phyloP scores from a whole-genome alignment of 1,284 basidiomycete genomes.

The Microbotryum scabiosae region DNA sequence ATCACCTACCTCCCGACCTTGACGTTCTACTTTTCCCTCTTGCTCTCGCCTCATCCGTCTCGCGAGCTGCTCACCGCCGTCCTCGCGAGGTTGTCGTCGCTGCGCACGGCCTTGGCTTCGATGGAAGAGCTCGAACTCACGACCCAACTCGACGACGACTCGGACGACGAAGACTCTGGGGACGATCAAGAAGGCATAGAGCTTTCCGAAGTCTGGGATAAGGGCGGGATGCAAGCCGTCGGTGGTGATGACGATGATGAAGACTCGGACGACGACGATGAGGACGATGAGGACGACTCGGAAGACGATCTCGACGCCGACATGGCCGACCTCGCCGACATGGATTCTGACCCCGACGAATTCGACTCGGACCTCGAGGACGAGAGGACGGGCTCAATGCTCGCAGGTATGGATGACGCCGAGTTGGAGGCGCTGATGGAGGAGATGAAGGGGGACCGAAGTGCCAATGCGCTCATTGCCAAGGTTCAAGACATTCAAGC shows the following conservation, averaged over 20 bases:
- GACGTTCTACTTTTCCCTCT: constrained; percentile 85
- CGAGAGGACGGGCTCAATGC: constrained; percentile 44
- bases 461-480: constrained; percentile 17
- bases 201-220: constrained; percentile 35
- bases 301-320: constrained; percentile 36
- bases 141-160: constrained; percentile 43
- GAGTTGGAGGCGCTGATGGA: constrained; percentile 39
- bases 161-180: constrained; percentile 34
- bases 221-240: constrained; percentile 13
- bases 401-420: constrained; percentile 34
- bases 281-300: not conserved
- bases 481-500: constrained; percentile 9
- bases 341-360: constrained; percentile 36
- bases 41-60: constrained; percentile 55
- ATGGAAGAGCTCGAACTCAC: constrained; percentile 74
- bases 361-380: constrained; percentile 37
- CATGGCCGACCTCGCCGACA: constrained; percentile 36
- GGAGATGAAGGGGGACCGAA: constrained; percentile 12
- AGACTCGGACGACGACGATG: constrained; percentile 35
- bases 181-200: constrained; percentile 36
- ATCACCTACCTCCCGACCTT: constrained; percentile 83
- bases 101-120: constrained; percentile 73
- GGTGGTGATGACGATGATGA: constrained; percentile 33
- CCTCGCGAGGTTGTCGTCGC: constrained; percentile 66
- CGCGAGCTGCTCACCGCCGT: constrained; percentile 67